phyloP scores from a whole-genome alignment of 78 protist species.

The Chrysochromulina parva region DNA sequence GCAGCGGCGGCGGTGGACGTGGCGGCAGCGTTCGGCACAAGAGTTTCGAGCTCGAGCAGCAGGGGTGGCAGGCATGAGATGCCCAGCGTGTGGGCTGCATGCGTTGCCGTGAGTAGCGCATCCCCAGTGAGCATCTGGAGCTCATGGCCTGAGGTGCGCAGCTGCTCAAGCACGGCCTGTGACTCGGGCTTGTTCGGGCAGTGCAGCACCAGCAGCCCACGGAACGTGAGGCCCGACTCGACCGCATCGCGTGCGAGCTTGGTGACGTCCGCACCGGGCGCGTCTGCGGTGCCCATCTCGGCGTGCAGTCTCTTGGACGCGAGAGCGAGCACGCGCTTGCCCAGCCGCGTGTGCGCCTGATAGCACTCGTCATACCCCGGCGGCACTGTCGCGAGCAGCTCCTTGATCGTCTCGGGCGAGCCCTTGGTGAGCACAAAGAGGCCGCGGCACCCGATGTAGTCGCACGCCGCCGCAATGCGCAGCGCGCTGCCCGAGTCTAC shows the following conservation, averaged over 20 bases:
- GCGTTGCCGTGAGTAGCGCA: slow-evolving; percentile 86
- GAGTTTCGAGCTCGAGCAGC: background rate
- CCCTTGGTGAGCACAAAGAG: slow-evolving; percentile 67
- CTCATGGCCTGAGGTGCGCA: slow-evolving; percentile 71
- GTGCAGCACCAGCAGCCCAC: slow-evolving; percentile 86
- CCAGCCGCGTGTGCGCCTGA: slow-evolving; percentile 30
- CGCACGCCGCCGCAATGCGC: background rate
- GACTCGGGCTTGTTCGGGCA: slow-evolving; percentile 86
- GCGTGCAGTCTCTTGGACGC: background rate
- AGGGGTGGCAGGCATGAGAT: slow-evolving; percentile 26
- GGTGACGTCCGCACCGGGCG: background rate
- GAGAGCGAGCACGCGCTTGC: slow-evolving; percentile 61
- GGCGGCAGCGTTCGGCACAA: background rate
- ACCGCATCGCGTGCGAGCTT: slow-evolving; percentile 44
- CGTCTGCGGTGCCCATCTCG: background rate
- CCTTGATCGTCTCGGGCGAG: slow-evolving; percentile 87
- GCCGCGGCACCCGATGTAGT: background rate
- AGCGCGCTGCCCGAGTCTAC: background rate
- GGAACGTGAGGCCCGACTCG: slow-evolving; percentile 83
- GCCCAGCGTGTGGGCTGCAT: slow-evolving; percentile 84
- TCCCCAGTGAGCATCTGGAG: slow-evolving; percentile 99
- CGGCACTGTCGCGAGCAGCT: slow-evolving; percentile 14
- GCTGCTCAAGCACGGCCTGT: slow-evolving; percentile 35
- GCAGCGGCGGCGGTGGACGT: background rate
- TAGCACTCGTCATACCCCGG: slow-evolving; percentile 25